Base-by-base conservation (phyloP, 164 flowering plant genomes). In the Kingdonia uniflora region DNA sequence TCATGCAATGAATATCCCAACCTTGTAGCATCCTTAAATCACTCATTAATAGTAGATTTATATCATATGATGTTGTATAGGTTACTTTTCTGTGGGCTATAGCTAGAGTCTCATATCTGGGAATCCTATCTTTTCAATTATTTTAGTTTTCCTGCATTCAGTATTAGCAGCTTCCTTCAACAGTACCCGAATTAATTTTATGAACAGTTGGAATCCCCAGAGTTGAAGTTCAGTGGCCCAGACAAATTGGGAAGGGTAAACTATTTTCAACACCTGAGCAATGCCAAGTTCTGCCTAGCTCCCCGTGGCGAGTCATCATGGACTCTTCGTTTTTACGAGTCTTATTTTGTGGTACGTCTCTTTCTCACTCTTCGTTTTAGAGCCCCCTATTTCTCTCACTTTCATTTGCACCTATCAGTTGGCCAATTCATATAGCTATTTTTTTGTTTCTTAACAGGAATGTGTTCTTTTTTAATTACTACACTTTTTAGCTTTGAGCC, bases 271-370 rank as follows among this genome's bases (percentile, higher is more conserved):
- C 99, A 92, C 66, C 72, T 92, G 42, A 73, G 87, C 51, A 86
- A 92, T 76, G 82, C 97, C 56, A 92, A 86, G 62, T 92, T 92
- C 76, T 92, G 99, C 70, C 78, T 92, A 33, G 88, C 91, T 52
- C 99, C 99, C 24, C 95, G 99, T 33, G 99, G 99, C 14, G 94
- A 84, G 54, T 92, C 99, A 21, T 92, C 99, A 6, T 88, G 99
- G 99, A 86, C 97, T 6, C 95, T 88, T 61, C 91, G 99, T 37
- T 86, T 85, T 55, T 88, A 78, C 14, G 99, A 92, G 68, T 79
- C 99, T 3, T 92, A 65, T 57, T 92, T 88, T 73, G 97, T 88
- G 96, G 91, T 90, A 40, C 58, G 52, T 74, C 69, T 76, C 75
- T 68, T 68, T 66, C 67, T 56, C 66, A 68, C 56, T 33, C 53